These are phyloP conservation scores for Phialocephala subalpina DNA, from an alignment of 2,329 filamentous ascomycete genomes.

Conservation along the genomic window DNA sequence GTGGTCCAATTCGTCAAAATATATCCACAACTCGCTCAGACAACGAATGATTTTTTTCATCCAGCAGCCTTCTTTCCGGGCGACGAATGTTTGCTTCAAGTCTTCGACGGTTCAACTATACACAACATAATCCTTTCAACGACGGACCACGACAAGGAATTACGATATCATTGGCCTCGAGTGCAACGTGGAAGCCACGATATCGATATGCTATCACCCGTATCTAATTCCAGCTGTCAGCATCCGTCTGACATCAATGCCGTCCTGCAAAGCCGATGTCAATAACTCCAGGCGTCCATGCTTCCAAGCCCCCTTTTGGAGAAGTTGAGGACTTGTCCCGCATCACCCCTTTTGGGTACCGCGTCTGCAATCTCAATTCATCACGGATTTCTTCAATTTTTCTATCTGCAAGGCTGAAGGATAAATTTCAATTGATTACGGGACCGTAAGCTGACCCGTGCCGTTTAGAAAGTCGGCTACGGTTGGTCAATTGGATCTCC, in stretches of 20 bases:
- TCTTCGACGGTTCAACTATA: neutral
- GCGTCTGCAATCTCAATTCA: neutral
- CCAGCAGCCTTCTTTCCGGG: neutral
- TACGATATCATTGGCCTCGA: constrained; percentile 2
- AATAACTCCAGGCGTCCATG: neutral
- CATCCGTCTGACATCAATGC: neutral
- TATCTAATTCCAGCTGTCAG: constrained; percentile 2
- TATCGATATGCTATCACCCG: constrained; percentile 6
- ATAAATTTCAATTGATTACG: constrained; percentile 8
- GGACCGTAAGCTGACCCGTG: constrained; percentile 8
- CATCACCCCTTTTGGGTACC: neutral
- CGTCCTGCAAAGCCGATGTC: neutral
- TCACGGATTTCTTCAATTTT: constrained; percentile 2
- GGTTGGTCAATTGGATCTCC: neutral
- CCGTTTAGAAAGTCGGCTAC: neutral
- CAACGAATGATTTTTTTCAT: neutral
- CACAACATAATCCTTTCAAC: neutral
- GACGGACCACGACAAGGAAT: neutral
- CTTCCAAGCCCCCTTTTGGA: neutral
- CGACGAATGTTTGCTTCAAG: neutral
- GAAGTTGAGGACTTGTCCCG: neutral
- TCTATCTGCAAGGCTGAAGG: constrained; percentile 6
- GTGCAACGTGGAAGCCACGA: constrained; percentile 5
- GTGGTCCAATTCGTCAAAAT: neutral
- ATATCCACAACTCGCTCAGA: constrained; percentile 3